Conservation (phyloP, 768 basidiomycete genomes). For the Lactarius akahatsu region DNA sequence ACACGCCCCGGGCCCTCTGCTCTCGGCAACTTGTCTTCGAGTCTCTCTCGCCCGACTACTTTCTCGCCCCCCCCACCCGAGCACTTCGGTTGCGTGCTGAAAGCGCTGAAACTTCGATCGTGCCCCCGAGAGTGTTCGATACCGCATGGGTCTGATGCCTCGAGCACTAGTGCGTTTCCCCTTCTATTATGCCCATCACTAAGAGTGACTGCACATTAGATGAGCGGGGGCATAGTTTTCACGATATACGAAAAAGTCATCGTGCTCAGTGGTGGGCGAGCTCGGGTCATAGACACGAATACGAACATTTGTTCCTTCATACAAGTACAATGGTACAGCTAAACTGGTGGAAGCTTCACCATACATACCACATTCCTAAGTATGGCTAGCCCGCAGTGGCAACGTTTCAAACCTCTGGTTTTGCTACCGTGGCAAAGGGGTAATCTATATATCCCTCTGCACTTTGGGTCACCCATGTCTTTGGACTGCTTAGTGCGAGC, state of each 20-base stretch:
- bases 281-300: conserved; percentile 22
- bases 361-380: not conserved
- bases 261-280: conserved; percentile 27
- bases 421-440: conserved; percentile 16
- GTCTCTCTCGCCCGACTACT: too few relatives aligned
- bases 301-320: not conserved
- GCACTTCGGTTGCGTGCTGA: too few relatives aligned
- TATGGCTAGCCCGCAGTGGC: not conserved
- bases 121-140: too few relatives aligned
- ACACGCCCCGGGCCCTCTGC: too few relatives aligned
- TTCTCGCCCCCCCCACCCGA: too few relatives aligned
- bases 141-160: too few relatives aligned
- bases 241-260: conserved; percentile 76
- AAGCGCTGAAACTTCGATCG: too few relatives aligned
- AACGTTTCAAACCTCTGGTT: not conserved
- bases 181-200: conserved; percentile 1
- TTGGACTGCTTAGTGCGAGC: not conserved
- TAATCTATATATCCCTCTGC: conserved; percentile 29
- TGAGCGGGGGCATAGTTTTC: conserved; percentile 92
- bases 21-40: too few relatives aligned
- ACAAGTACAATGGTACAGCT: not conserved
- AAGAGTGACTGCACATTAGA: conserved; percentile 41
- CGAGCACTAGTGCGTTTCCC: conserved; percentile 53
- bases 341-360: not conserved
- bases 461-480: not conserved